These are phyloP conservation scores for Irpex sp. DNA, from an alignment of 1,284 basidiomycete genomes.

Conservation along the genomic window DNA sequence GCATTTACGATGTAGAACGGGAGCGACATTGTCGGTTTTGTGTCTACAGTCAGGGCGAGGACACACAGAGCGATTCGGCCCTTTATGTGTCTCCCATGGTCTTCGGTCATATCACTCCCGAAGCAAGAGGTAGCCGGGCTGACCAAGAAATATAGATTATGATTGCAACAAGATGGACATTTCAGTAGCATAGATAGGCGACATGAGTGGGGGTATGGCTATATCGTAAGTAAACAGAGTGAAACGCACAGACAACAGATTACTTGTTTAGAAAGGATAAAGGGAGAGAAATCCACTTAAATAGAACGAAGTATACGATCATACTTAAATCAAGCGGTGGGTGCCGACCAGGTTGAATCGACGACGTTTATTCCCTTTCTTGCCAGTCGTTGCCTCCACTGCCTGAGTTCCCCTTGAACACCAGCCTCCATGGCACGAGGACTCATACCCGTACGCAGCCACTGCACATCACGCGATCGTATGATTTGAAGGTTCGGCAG, in stretches of 20 bases:
- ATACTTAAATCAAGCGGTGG: constrained; percentile 17
- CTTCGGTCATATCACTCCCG: not conserved
- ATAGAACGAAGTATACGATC: not conserved
- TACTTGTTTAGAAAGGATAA: not conserved
- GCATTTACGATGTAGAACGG: constrained; percentile 40
- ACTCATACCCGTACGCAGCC: constrained; percentile 66
- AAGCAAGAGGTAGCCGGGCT: not conserved
- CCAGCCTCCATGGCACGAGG: constrained; percentile 63
- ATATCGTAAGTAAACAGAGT: not conserved
- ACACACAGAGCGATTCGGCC: no score
- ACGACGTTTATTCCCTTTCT: constrained; percentile 56
- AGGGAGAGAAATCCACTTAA: not conserved
- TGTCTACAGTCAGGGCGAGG: not conserved
- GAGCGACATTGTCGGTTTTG: not conserved
- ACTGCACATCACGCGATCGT: constrained; percentile 64
- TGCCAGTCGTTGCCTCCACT: constrained; percentile 60
- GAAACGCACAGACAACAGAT: not conserved
- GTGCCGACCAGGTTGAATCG: constrained; percentile 60
- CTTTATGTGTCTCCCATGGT: not conserved
- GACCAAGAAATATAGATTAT: no score
- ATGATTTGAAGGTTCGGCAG: constrained; percentile 55
- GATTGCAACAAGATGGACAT: not conserved
- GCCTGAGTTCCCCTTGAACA: constrained; percentile 72
- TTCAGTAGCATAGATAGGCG: not conserved
- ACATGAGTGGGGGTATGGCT: not conserved